phyloP scores from a whole-genome alignment of 164 flowering plant genomes.

The Cinnamomum micranthum region DNA sequence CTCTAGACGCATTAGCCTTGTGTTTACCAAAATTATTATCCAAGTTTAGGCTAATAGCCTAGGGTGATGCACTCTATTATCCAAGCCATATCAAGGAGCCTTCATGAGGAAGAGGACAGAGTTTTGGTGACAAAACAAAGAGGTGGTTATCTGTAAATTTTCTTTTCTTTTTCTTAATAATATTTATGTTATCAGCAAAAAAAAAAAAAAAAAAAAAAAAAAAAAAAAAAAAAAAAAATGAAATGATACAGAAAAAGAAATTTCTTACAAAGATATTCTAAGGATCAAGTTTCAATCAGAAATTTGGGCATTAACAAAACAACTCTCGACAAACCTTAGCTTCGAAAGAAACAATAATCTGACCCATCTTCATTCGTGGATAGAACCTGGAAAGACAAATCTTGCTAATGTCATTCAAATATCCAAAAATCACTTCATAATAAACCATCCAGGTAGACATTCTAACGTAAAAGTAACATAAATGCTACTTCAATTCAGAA shows the following conservation, averaged over 20 bases:
- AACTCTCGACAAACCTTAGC: slow-evolving; percentile 44
- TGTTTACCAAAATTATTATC: too few species aligned
- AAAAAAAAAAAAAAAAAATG: background rate
- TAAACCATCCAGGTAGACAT: background rate
- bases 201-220: background rate
- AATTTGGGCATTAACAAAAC: background rate
- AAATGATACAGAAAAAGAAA: background rate
- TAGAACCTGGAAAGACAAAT: slow-evolving; percentile 46
- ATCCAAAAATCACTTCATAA: background rate
- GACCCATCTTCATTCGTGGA: slow-evolving; percentile 59
- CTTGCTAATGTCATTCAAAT: background rate
- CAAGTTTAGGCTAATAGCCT: too few species aligned
- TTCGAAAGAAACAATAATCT: slow-evolving; percentile 52
- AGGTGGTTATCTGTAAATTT: background rate
- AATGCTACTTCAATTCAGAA: background rate
- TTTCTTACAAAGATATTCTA: background rate
- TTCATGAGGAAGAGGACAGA: too few species aligned
- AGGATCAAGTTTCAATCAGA: background rate
- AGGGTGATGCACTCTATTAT: too few species aligned
- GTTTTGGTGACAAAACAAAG: background rate
- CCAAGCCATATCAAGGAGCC: too few species aligned
- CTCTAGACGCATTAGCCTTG: too few species aligned
- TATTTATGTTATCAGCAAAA: background rate
- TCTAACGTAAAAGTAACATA: background rate
- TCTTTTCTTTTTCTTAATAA: background rate